These are phyloP conservation scores for Collybia nuda DNA, from an alignment of 768 basidiomycete genomes.

Conservation along the genomic window DNA sequence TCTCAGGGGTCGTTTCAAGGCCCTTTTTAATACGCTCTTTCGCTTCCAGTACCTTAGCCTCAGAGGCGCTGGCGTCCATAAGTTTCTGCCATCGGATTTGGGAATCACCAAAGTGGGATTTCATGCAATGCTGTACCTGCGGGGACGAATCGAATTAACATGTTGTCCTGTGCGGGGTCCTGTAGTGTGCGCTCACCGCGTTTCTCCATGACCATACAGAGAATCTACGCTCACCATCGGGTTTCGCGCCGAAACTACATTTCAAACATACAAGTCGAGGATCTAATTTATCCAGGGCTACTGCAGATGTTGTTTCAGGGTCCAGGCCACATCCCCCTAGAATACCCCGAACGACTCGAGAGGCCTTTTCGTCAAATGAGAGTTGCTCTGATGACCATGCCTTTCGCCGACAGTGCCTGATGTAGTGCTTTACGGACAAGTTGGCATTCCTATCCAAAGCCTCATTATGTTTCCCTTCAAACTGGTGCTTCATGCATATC, in stretches of 20 bases:
- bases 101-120: conserved; percentile 26
- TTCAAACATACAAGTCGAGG: conserved; percentile 33
- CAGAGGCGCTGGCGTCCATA: conserved; percentile 18
- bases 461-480: conserved; percentile 3
- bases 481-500: conserved; percentile 1
- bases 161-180: no score
- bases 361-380: conserved; percentile 28
- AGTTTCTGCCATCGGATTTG: conserved; percentile 27
- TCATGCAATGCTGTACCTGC: conserved; percentile 31
- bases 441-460: conserved; percentile 8
- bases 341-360: conserved; percentile 25
- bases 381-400: conserved; percentile 23
- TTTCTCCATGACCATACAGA: conserved; percentile 30
- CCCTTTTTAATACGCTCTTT: conserved; percentile 12
- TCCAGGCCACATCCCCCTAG: conserved; percentile 28
- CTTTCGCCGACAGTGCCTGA: conserved; percentile 9
- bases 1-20: conserved; percentile 5
- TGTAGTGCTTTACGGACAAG: conserved; percentile 12
- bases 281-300: conserved; percentile 27
- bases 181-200: conserved; percentile 22
- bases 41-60: conserved; percentile 19
- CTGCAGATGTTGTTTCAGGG: conserved; percentile 17
- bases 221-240: conserved; percentile 30
- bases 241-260: conserved; percentile 28
- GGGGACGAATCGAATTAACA: background rate